Conservation (phyloP, 2,329 filamentous ascomycete genomes). For the Pseudogymnoascus sp. region DNA sequence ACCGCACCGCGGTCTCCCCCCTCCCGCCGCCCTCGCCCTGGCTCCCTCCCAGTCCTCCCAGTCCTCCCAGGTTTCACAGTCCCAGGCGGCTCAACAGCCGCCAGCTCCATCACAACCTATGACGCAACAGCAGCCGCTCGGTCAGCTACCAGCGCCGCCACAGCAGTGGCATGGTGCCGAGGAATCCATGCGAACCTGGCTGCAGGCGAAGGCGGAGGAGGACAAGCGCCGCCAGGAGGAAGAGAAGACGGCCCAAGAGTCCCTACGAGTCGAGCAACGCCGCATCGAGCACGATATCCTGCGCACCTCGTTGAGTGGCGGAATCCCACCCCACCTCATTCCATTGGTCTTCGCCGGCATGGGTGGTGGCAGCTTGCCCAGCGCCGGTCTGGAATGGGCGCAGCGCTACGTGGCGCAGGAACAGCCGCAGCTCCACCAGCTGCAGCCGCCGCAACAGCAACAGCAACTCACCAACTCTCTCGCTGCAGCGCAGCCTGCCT, state of each 20-base stretch:
- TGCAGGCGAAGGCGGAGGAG: constrained; percentile 63
- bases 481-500: constrained; percentile 30
- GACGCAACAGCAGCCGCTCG: constrained; percentile 36
- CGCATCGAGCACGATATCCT: constrained; percentile 66
- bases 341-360: constrained; percentile 68
- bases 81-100: constrained; percentile 29
- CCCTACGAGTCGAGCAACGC: constrained; percentile 60
- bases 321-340: constrained; percentile 65
- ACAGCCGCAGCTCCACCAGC: constrained; percentile 37
- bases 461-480: constrained; percentile 15
- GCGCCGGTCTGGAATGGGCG: constrained; percentile 55
- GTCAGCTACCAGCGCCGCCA: constrained; percentile 53
- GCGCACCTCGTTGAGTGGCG: constrained; percentile 56
- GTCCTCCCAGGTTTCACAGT: constrained; percentile 52
- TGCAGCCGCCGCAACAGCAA: constrained; percentile 36
- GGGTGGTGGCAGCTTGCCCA: constrained; percentile 52
- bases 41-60: constrained; percentile 59
- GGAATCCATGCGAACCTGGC: constrained; percentile 63
- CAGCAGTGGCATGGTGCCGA: constrained; percentile 59
- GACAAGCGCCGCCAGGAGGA: constrained; percentile 66
- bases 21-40: constrained; percentile 56
- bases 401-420: constrained; percentile 54
- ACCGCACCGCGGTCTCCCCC: constrained; percentile 60
- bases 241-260: constrained; percentile 56
- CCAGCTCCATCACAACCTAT: constrained; percentile 20